phyloP scores from a whole-genome alignment of 306 rosid genomes.

The Sphenostylis stenocarpa region DNA sequence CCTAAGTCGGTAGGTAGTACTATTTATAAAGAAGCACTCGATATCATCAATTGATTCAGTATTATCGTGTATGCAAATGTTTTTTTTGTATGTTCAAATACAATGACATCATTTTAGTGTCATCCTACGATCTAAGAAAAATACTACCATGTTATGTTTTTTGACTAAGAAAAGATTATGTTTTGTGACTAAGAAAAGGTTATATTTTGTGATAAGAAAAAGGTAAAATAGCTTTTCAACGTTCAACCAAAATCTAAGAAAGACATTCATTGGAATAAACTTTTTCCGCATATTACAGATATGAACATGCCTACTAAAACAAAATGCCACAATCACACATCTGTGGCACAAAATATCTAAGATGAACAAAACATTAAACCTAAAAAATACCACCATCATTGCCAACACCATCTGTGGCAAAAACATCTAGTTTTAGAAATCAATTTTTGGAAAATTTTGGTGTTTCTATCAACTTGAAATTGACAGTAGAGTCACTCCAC shows the following conservation, averaged over 20 bases:
- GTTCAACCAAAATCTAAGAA: background rate
- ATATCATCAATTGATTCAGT: too few species aligned
- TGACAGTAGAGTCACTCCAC: conserved; percentile 46
- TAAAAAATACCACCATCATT: background rate
- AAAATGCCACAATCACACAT: background rate
- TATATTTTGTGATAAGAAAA: too few species aligned
- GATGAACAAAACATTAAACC: background rate
- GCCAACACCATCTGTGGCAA: conserved; percentile 39
- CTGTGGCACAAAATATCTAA: background rate
- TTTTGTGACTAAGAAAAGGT: background rate
- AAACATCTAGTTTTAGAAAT: conserved; percentile 1
- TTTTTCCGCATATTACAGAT: background rate
- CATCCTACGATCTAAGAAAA: background rate
- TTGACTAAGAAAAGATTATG: background rate
- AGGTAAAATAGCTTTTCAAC: too few species aligned
- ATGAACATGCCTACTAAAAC: background rate
- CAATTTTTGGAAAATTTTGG: conserved; percentile 35
- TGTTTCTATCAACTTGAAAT: conserved; percentile 56
- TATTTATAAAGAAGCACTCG: background rate
- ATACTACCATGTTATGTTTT: background rate
- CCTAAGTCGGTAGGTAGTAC: too few species aligned
- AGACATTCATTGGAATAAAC: background rate
- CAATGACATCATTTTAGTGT: too few species aligned
- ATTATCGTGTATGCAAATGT: background rate
- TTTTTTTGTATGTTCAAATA: background rate